Evolutionary conservation across 805 yeast genomes (phyloP).

Genomic region (Hanseniaspora jakobsenii): DNA sequence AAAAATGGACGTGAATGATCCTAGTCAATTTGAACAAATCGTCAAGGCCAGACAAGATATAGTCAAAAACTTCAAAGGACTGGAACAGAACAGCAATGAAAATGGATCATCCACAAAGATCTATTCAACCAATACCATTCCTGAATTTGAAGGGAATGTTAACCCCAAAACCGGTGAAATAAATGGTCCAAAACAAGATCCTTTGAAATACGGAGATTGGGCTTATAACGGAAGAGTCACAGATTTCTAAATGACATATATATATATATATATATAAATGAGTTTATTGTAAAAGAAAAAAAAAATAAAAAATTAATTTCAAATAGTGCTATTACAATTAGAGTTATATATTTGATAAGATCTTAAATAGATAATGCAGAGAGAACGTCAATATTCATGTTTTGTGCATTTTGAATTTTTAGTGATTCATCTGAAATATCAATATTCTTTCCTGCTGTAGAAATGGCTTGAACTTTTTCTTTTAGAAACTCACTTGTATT

Average conservation of each 20-base stretch:
- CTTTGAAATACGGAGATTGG: slow-evolving; percentile 82
- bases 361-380: neutral
- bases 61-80: slow-evolving; percentile 57
- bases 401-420: too few relatives aligned
- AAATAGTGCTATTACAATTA: too few relatives aligned
- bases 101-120: slow-evolving; percentile 2
- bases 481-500: too few relatives aligned
- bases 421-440: too few relatives aligned
- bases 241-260: slow-evolving; percentile 48
- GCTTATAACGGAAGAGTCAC: slow-evolving; percentile 94
- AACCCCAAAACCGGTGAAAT: slow-evolving; percentile 92
- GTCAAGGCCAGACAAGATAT: slow-evolving; percentile 65
- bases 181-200: slow-evolving; percentile 97
- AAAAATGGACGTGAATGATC: slow-evolving; percentile 22
- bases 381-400: neutral
- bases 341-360: too few relatives aligned
- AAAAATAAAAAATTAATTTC: too few relatives aligned
- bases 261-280: neutral
- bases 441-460: too few relatives aligned
- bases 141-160: slow-evolving; percentile 89
- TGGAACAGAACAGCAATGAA: slow-evolving; percentile 21
- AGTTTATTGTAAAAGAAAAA: too few relatives aligned
- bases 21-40: slow-evolving; percentile 74
- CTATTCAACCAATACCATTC: slow-evolving; percentile 52
- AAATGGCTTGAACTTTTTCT: too few relatives aligned